Conservation (phyloP, 306 rosid species). For the Ziziphus jujuba region DNA sequence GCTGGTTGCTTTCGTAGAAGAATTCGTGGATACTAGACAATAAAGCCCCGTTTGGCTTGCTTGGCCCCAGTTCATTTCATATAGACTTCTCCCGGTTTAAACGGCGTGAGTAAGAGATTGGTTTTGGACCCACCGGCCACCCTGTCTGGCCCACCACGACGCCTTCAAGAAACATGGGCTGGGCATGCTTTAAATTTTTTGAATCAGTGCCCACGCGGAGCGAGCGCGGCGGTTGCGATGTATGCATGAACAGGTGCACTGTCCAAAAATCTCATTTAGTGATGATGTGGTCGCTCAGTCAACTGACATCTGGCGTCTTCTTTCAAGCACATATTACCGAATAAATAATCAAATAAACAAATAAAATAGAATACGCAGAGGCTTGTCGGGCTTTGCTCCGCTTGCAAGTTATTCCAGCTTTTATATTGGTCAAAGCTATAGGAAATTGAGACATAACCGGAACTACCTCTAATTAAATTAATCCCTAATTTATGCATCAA, state of each 20-base stretch:
- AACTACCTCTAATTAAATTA: no score
- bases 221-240: background rate
- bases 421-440: no score
- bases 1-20: background rate
- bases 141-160: conserved; percentile 5
- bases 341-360: no score
- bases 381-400: no score
- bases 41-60: background rate
- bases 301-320: no score
- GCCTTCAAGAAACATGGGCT: background rate
- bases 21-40: background rate
- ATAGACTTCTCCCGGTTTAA: background rate
- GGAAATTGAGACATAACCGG: no score
- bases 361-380: no score
- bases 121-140: background rate
- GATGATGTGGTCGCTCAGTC: no score
- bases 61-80: background rate
- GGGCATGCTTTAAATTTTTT: background rate
- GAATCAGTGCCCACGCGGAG: conserved; percentile 7
- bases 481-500: no score
- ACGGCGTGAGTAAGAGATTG: background rate
- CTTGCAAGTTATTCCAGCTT: no score
- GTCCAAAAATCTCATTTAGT: background rate
- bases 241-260: background rate
- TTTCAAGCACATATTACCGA: no score